Evolutionary conservation across 169 alveolate species (phyloP).

Genomic region (Cryptosporidium andersoni): DNA sequence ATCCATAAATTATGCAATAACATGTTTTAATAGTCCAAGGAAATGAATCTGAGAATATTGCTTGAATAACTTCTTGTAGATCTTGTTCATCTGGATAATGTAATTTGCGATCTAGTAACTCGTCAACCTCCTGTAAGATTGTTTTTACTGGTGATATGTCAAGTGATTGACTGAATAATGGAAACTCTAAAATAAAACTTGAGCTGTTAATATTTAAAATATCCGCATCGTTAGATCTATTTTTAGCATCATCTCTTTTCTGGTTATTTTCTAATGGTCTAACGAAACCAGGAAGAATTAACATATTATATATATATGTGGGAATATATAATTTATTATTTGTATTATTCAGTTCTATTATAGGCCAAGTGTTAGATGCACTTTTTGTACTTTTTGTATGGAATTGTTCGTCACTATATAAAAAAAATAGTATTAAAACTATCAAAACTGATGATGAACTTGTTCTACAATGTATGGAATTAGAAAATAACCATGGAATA

Average conservation of each 20-base stretch:
- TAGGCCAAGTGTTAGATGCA: neutral
- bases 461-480: constrained; percentile 45
- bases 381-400: neutral
- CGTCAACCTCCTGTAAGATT: neutral
- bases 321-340: neutral
- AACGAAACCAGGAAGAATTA: constrained; percentile 29
- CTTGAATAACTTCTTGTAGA: constrained; percentile 11
- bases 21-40: constrained; percentile 59
- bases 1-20: constrained; percentile 4
- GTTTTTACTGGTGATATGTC: neutral
- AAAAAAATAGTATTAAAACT: constrained; percentile 12
- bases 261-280: neutral
- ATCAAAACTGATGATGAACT: constrained; percentile 36
- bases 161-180: neutral
- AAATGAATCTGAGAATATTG: constrained; percentile 47
- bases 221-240: too few relatives aligned
- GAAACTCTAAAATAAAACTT: too few relatives aligned
- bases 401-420: constrained; percentile 14
- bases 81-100: neutral
- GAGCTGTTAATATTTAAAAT: too few relatives aligned
- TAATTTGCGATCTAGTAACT: constrained; percentile 5
- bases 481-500: constrained; percentile 40
- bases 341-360: constrained; percentile 7
- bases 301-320: constrained; percentile 3
- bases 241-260: too few relatives aligned